Conservation (phyloP, 2,329 filamentous ascomycete species). For the Microcyclospora pomicola region DNA sequence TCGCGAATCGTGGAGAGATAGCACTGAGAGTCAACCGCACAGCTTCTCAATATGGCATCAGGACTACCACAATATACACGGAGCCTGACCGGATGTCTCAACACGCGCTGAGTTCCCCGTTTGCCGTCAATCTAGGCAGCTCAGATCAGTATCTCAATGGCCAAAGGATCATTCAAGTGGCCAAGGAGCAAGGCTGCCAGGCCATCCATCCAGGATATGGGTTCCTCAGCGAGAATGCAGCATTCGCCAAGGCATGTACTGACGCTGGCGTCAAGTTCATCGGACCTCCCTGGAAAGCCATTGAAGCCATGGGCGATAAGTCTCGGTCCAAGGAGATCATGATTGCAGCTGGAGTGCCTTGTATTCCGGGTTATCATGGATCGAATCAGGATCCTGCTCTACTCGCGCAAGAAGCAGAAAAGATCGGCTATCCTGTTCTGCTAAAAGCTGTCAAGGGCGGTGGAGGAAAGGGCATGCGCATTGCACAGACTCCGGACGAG, state of each 20-base stretch:
- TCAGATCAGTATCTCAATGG: constrained; percentile 85
- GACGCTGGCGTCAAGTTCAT: constrained; percentile 89
- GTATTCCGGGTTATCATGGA: constrained; percentile 92
- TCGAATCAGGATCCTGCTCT: constrained; percentile 55
- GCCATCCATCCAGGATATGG: constrained; percentile 95
- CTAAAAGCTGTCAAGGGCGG: constrained; percentile 53
- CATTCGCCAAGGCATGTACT: constrained; percentile 75
- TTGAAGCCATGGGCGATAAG: constrained; percentile 81
- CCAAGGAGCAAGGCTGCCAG: constrained; percentile 72
- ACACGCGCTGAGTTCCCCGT: constrained; percentile 73
- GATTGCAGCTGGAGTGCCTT: constrained; percentile 85
- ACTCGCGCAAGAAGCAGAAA: constrained; percentile 55
- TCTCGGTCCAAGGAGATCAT: constrained; percentile 90
- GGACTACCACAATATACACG: constrained; percentile 88
- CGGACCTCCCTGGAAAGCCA: constrained; percentile 67
- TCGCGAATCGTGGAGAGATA: constrained; percentile 95
- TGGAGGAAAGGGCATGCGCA: constrained; percentile 57
- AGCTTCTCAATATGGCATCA: constrained; percentile 75
- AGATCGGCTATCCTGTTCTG: constrained; percentile 52
- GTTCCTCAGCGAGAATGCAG: constrained; percentile 83
- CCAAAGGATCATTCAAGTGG: constrained; percentile 78
- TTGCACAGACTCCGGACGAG: constrained; percentile 42
- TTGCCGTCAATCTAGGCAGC: constrained; percentile 69
- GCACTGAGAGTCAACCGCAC: constrained; percentile 85
- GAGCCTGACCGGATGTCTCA: constrained; percentile 77